These are phyloP conservation scores for Cryptococcus depauperatus DNA, from an alignment of 1,284 basidiomycete species.

Conservation along the genomic window DNA sequence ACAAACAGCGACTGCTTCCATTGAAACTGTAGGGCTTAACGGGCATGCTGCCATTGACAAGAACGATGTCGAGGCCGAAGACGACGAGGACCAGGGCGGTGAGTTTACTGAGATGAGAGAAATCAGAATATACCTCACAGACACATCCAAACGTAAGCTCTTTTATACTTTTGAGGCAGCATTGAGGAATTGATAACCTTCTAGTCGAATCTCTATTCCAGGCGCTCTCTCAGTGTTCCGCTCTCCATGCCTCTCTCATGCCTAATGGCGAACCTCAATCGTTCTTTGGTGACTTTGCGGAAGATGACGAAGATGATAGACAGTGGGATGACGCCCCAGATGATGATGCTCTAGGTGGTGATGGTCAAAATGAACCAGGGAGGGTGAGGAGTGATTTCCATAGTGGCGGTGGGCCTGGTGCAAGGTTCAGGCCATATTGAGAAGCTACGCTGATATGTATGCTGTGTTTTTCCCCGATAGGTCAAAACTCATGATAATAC, in stretches of 20 bases:
- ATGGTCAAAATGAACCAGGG: conserved; percentile 60
- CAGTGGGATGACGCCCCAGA: conserved; percentile 19
- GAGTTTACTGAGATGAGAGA: conserved; percentile 60
- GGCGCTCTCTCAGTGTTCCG: conserved; percentile 76
- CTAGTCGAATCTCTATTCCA: conserved; percentile 81
- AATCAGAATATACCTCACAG: conserved; percentile 60
- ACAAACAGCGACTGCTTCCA: background rate
- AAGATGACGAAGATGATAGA: conserved; percentile 49
- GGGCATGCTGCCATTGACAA: conserved; percentile 7
- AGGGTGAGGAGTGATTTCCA: conserved; percentile 88
- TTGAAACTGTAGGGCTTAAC: background rate
- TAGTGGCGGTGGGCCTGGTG: conserved; percentile 52
- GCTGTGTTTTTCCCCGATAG: too few relatives aligned
- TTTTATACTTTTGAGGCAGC: conserved; percentile 2
- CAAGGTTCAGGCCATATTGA: conserved; percentile 81
- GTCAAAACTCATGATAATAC: background rate
- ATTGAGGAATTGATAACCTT: background rate
- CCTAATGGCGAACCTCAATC: conserved; percentile 51
- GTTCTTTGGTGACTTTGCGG: conserved; percentile 41
- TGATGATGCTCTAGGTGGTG: conserved; percentile 23
- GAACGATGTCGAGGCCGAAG: conserved; percentile 20
- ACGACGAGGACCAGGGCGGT: conserved; percentile 43
- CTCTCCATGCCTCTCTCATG: conserved; percentile 62
- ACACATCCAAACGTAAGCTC: conserved; percentile 56
- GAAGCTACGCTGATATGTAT: conserved; percentile 21